Evolutionary conservation across 441 rosid genomes (phyloP).

Genomic region (Erodium trifolium): DNA sequence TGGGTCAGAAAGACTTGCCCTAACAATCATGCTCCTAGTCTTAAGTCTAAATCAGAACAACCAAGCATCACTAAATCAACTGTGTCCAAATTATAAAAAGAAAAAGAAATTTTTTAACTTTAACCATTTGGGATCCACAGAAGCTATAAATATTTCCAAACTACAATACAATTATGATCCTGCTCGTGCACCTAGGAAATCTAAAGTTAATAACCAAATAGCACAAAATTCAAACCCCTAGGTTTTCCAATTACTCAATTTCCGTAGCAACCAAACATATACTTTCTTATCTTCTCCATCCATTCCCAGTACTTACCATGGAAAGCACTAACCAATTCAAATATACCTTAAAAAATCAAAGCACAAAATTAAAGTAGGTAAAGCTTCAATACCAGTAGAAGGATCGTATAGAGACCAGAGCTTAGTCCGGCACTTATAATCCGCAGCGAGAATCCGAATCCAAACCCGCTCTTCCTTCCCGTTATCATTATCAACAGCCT

Average conservation of each 20-base stretch:
- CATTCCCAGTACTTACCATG: no score
- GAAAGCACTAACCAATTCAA: background rate
- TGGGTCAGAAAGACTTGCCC: background rate
- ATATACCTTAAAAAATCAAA: background rate
- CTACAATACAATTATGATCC: constrained; percentile 3
- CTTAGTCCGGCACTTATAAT: constrained; percentile 62
- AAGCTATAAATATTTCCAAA: background rate
- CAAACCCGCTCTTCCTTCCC: constrained; percentile 71
- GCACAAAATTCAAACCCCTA: background rate
- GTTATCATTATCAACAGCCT: constrained; percentile 55
- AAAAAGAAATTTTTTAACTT: background rate
- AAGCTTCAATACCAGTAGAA: constrained; percentile 42
- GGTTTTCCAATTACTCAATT: background rate
- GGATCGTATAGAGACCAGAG: constrained; percentile 90
- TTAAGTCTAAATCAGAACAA: background rate
- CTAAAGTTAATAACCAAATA: background rate
- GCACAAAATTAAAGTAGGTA: background rate
- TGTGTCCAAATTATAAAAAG: background rate
- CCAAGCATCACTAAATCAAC: background rate
- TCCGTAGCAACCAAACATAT: background rate
- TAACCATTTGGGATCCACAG: background rate
- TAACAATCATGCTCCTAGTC: background rate
- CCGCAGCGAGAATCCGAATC: constrained; percentile 83
- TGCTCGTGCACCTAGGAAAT: background rate
- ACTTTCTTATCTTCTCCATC: no score